Conservation (phyloP, 768 basidiomycete species). For the Ephemerocybe angulata region DNA sequence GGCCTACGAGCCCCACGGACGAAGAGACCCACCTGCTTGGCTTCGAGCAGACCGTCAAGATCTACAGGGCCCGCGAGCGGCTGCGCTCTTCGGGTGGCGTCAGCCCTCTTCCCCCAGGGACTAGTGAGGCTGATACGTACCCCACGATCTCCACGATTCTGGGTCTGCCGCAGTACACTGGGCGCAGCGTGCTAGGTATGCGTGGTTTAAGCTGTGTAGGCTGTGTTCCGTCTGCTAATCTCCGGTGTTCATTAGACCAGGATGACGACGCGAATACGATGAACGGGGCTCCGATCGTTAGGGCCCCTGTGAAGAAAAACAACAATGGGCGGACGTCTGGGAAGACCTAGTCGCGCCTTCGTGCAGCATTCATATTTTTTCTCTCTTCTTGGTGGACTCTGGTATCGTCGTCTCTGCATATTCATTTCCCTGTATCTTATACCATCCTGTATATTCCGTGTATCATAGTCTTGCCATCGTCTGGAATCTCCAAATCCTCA, state of each 20-base stretch:
- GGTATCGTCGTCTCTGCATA: neutral
- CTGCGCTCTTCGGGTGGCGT: slow-evolving; percentile 26
- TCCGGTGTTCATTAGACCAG: neutral
- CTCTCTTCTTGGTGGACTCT: neutral
- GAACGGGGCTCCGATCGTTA: neutral
- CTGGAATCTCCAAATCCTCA: neutral
- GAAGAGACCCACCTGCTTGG: slow-evolving; percentile 57
- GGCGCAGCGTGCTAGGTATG: neutral
- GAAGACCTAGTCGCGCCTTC: neutral
- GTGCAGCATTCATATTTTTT: neutral
- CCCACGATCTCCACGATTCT: slow-evolving; percentile 1
- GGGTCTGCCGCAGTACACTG: slow-evolving; percentile 1
- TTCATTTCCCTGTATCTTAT: neutral
- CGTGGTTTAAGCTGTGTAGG: neutral
- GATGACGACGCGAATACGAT: neutral
- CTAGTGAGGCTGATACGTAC: slow-evolving; percentile 12
- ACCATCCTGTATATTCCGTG: neutral
- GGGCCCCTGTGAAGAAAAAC: neutral
- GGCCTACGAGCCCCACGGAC: slow-evolving; percentile 46
- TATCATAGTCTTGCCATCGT: neutral
- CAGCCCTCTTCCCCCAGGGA: slow-evolving; percentile 19
- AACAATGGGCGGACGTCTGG: neutral
- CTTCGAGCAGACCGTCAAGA: slow-evolving; percentile 43
- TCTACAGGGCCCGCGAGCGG: slow-evolving; percentile 50
- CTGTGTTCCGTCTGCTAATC: neutral